Evolutionary conservation across 2,329 filamentous ascomycete genomes (phyloP), one percentile per base, ranked within the genome.

Genomic region (Exophiala alcalophila): DNA sequence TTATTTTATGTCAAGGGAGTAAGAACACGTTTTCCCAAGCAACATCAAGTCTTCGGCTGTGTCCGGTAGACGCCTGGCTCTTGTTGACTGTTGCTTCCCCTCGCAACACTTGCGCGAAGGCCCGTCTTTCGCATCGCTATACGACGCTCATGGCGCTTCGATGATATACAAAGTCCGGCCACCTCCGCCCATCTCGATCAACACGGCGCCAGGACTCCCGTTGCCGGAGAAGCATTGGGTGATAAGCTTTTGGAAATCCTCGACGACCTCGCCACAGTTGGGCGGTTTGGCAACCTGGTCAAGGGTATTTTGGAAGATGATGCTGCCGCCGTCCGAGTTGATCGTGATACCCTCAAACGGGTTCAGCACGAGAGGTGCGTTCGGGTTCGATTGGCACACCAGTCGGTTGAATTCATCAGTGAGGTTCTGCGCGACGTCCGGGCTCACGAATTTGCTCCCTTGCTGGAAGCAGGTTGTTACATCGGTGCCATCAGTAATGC

Each of bases 231-330:
- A 40, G 15, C 38, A 40, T 25, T 27, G 25, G 33, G 14, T 30
- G 28, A 40, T 27, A 19, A 40, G 23, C 38, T 40, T 40, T 24
- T 33, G 38, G n/a, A 40, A 40, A 24, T 40, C 38, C 3, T 8
- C 9, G 10, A 40, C 38, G 9, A 40, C 38, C 23, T 40, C 38
- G 5, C 38, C 38, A 32, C 38, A 40, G n/a, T 8, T 33, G 11
- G 38, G 38, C 15, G 38, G 38, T 2, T 28, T 33, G 11, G 38
- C 38, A 11, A 40, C 38, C 29, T 26, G 21, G 16, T 26, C 16
- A 28, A 40, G 28, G 16, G 38, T 40, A 9, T 40, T 40, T 23
- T 40, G 38, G n/a, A 40, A 40, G 38, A 33, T 33, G 38, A 40
- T 40, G 5, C 28, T 40, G 21, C 38, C 38, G 11, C 28, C 32